Evolutionary conservation across 2,329 filamentous ascomycete species (phyloP).

Genomic region (Aplosporella prunicola): DNA sequence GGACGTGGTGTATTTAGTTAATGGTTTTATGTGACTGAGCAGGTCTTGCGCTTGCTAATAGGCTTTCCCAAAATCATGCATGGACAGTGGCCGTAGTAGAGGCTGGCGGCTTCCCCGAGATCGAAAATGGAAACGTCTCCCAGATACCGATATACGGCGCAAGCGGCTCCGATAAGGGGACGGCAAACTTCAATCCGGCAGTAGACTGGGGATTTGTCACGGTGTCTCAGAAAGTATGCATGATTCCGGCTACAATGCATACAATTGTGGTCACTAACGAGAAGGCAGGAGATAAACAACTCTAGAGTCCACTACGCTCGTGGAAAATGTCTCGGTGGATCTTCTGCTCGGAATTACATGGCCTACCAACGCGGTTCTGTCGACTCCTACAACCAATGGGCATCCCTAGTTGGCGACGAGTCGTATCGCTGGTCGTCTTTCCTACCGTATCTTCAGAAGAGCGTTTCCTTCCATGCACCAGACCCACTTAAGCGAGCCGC

Average conservation of each 20-base stretch:
- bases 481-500: slow-evolving; percentile 16
- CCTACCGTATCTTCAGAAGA: slow-evolving; percentile 17
- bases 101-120: slow-evolving; percentile 19
- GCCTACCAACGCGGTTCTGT: slow-evolving; percentile 16
- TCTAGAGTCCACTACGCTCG: slow-evolving; percentile 18
- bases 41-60: no score
- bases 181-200: slow-evolving; percentile 16
- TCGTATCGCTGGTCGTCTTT: slow-evolving; percentile 18
- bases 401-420: slow-evolving; percentile 17
- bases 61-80: no score
- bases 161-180: slow-evolving; percentile 10
- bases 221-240: slow-evolving; percentile 13
- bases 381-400: slow-evolving; percentile 17
- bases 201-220: slow-evolving; percentile 20
- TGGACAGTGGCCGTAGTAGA: slow-evolving; percentile 24
- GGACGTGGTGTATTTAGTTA: no score
- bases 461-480: slow-evolving; percentile 18
- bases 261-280: no score
- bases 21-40: no score
- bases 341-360: slow-evolving; percentile 17
- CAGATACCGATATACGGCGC: slow-evolving; percentile 17
- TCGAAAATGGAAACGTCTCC: slow-evolving; percentile 19
- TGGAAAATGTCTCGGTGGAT: slow-evolving; percentile 13
- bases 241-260: no score
- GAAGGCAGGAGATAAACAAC: no score